Conservation (phyloP, 495 filamentous ascomycete genomes). For the Podospora pseudocomata region DNA sequence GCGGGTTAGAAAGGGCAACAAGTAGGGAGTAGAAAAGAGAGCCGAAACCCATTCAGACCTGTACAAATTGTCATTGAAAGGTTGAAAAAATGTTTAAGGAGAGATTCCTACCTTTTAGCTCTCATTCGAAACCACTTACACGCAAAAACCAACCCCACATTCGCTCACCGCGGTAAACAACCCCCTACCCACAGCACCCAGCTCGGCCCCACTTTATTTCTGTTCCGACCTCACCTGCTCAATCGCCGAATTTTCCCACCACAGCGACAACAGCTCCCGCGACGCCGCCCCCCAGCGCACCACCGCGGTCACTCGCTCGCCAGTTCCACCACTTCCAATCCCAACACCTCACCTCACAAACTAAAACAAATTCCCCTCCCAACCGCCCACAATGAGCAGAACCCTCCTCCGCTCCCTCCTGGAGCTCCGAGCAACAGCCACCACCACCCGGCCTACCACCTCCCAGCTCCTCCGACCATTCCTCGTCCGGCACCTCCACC, state of each 20-base stretch:
- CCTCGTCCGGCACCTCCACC: conserved; percentile 26
- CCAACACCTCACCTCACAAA: neutral
- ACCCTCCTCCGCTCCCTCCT: conserved; percentile 45
- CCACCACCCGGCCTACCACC: conserved; percentile 29
- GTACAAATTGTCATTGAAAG: too few relatives aligned
- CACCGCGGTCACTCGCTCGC: conserved; percentile 9
- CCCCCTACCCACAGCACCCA: neutral
- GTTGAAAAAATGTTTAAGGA: too few relatives aligned
- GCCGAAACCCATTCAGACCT: too few relatives aligned
- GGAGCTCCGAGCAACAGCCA: conserved; percentile 41
- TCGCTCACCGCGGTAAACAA: neutral
- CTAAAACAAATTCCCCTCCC: neutral
- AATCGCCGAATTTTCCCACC: conserved; percentile 20
- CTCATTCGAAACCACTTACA: neutral
- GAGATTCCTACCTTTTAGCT: too few relatives aligned
- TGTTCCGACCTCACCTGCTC: conserved; percentile 13
- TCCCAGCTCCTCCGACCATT: conserved; percentile 18
- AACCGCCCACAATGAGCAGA: conserved; percentile 40
- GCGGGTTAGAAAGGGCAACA: too few relatives aligned
- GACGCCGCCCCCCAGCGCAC: neutral
- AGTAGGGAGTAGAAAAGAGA: too few relatives aligned
- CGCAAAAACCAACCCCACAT: neutral
- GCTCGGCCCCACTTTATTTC: neutral
- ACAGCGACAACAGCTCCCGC: conserved; percentile 8
- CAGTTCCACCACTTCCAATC: neutral